phyloP scores from a whole-genome alignment of 768 basidiomycete genomes.

The Russula sp. region DNA sequence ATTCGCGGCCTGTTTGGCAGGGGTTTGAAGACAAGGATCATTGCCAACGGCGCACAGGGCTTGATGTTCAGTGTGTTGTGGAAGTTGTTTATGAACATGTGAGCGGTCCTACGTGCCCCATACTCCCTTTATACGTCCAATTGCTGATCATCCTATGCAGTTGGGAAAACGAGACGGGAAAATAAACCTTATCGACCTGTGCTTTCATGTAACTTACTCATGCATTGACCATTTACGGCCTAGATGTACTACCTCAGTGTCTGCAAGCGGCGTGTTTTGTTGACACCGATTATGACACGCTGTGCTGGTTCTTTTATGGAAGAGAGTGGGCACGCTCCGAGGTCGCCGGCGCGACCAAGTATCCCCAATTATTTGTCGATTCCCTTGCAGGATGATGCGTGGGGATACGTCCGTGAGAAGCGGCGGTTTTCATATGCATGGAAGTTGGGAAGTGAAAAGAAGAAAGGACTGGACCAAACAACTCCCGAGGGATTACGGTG shows the following conservation, averaged over 20 bases:
- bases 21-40: conserved; percentile 82
- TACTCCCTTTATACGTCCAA: background rate
- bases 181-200: background rate
- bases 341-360: background rate
- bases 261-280: background rate
- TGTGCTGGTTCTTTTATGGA: background rate
- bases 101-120: conserved; percentile 34
- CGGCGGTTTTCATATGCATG: background rate
- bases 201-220: background rate
- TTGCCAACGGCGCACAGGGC: conserved; percentile 90
- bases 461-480: background rate
- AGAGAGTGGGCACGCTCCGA: background rate
- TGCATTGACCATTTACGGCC: background rate
- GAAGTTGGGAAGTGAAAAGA: background rate
- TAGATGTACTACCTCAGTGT: background rate
- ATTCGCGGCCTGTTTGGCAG: conserved; percentile 79
- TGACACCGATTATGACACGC: background rate
- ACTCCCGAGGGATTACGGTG: background rate
- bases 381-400: background rate
- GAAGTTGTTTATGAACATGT: conserved; percentile 89
- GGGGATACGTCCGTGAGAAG: background rate
- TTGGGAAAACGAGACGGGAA: conserved; percentile 17
- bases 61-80: conserved; percentile 89
- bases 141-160: conserved; percentile 5
- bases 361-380: background rate